Conservation (phyloP, 495 filamentous ascomycete genomes). For the Opeltia flavorubescens region DNA sequence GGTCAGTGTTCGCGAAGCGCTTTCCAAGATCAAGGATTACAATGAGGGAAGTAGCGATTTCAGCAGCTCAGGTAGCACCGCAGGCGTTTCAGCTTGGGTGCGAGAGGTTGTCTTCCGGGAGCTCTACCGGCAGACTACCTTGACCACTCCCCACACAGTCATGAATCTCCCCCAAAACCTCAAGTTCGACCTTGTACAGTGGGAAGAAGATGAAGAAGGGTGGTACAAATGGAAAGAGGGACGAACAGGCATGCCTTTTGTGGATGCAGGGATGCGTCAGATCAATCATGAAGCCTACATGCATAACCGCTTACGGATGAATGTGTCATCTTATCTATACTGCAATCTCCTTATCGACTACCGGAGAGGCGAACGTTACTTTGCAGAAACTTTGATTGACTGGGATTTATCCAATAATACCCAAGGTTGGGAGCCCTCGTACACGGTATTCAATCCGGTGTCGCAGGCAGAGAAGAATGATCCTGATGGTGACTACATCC, state of each 20-base stretch:
- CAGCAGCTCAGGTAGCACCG: constrained; percentile 8
- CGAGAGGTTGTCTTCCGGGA: constrained; percentile 34
- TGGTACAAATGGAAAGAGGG: constrained; percentile 31
- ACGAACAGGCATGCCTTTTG: constrained; percentile 26
- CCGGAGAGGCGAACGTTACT: constrained; percentile 28
- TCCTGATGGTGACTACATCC: constrained; percentile 50
- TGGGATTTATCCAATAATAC: constrained; percentile 34
- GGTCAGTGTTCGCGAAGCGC: constrained; percentile 23
- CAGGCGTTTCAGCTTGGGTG: constrained; percentile 25
- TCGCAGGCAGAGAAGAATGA: constrained; percentile 39
- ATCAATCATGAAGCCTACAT: constrained; percentile 30
- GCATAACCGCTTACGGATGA: constrained; percentile 35
- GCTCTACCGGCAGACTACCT: constrained; percentile 27
- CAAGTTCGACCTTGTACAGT: constrained; percentile 31
- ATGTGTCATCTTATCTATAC: constrained; percentile 23
- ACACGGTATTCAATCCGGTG: constrained; percentile 32
- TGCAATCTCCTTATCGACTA: constrained; percentile 31
- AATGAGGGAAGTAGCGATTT: constrained; percentile 21
- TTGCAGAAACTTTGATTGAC: constrained; percentile 30
- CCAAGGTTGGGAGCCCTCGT: constrained; percentile 31
- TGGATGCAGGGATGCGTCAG: constrained; percentile 33
- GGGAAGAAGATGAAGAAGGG: constrained; percentile 31
- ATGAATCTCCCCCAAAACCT: constrained; percentile 34
- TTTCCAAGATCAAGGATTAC: constrained; percentile 14
- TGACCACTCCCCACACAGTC: constrained; percentile 25